Base-by-base conservation (phyloP, 2,329 filamentous ascomycete genomes). In the Penicillium sp. region DNA sequence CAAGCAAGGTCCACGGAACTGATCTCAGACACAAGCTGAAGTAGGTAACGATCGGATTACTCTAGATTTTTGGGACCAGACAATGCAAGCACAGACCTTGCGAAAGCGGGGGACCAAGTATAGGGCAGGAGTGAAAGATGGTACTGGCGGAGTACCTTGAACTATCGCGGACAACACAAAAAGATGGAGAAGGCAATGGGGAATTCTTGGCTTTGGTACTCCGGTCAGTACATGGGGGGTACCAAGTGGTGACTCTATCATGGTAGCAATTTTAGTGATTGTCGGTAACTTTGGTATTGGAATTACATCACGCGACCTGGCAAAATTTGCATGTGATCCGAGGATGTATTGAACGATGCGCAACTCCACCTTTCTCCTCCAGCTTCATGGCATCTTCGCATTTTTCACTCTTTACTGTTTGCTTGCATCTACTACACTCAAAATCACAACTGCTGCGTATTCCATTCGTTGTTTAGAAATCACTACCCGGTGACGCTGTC, bases 251-350 rank as follows among this genome's bases (percentile, higher is more conserved):
- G 5, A 22, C 9, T 9, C 5, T 9, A 5, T 5, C 18, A 5
- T 22, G 18, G 18, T 22, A 9, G 18, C 9, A 22, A 22, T 22
- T 9, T 22, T 9, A 22, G 18, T 9, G 18, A 22, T 22, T 9
- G 17, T 8, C 1, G 3, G 51, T 56, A 56, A 47, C 47, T 51
- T 50, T 47, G 35, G 57, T 62, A 60, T 31, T 39, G 10, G 7
- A 13, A 35, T 57, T 61, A 61, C 57, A 52, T 61, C 59, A 62
- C 59, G 57, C 59, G 58, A 55, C 52, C 54, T 25, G 39, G 10
- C 25, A 50, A 50, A 55, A 56, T 61, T 61, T 51, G 53, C 60
- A 62, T 62, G 60, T 62, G 60, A 62, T 61, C 42, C 28, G 40
- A 45, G 37, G 53, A 51, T 37, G 34, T 41, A 35, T 36, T 48